Conservation (phyloP, 2,329 filamentous ascomycete genomes). For the Xylariomycetidae sp. region DNA sequence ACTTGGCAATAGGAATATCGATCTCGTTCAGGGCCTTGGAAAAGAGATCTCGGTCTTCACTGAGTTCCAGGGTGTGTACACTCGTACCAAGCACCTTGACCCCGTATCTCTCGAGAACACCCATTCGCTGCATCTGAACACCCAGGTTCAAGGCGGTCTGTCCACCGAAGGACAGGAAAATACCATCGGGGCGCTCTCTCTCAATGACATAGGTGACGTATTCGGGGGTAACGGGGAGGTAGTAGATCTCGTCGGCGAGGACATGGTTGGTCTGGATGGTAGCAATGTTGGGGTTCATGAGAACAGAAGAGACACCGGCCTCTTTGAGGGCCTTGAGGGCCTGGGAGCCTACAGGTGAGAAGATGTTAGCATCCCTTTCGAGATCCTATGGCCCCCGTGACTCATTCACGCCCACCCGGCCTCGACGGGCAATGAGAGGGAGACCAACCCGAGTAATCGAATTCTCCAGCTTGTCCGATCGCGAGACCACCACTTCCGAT, state of each 20-base stretch:
- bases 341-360: constrained; percentile 66
- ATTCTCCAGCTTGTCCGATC: constrained; percentile 97
- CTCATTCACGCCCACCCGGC: constrained; percentile 16
- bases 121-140: constrained; percentile 95
- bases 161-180: constrained; percentile 94
- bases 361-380: constrained; percentile 14
- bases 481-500: constrained; percentile 93
- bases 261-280: constrained; percentile 97
- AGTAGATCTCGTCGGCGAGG: constrained; percentile 96
- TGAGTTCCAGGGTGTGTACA: constrained; percentile 87
- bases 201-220: constrained; percentile 98
- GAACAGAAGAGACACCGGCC: constrained; percentile 81
- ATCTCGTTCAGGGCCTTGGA: constrained; percentile 95
- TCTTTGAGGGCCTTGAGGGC: constrained; percentile 96
- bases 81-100: constrained; percentile 95
- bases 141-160: constrained; percentile 96
- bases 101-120: constrained; percentile 89
- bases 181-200: constrained; percentile 89
- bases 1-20: constrained; percentile 94
- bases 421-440: constrained; percentile 5
- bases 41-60: constrained; percentile 94
- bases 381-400: constrained; percentile 7
- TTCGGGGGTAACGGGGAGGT: constrained; percentile 93
- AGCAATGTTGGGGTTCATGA: constrained; percentile 97
- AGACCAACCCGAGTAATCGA: constrained; percentile 89